phyloP scores from a whole-genome alignment of 345 rosid species.

The Salix udensis region DNA sequence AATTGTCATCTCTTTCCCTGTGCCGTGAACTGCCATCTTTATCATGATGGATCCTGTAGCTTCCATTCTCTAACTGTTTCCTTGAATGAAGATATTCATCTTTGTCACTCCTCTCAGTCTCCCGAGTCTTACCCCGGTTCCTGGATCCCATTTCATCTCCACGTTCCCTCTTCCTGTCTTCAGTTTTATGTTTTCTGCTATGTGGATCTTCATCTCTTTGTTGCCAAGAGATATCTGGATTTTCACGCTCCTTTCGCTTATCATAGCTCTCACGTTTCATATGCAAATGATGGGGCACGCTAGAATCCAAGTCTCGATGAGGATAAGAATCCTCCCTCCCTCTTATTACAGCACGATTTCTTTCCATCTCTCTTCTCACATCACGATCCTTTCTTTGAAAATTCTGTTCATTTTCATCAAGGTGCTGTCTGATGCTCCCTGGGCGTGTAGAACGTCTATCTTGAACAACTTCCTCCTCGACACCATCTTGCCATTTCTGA shows the following conservation, averaged over 20 bases:
- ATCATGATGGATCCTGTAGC: conserved; percentile 48
- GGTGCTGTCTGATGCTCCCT: conserved; percentile 42
- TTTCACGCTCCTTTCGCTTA: conserved; percentile 63
- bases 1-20: conserved; percentile 58
- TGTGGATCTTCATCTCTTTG: conserved; percentile 58
- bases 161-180: conserved; percentile 73
- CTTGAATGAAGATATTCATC: conserved; percentile 57
- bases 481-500: conserved; percentile 58
- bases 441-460: conserved; percentile 41
- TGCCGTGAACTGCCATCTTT: conserved; percentile 49
- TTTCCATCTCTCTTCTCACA: conserved; percentile 58
- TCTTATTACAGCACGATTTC: conserved; percentile 38
- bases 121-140: conserved; percentile 64
- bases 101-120: conserved; percentile 59
- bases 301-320: conserved; percentile 54
- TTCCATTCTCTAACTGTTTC: conserved; percentile 73
- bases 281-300: conserved; percentile 33
- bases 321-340: conserved; percentile 57
- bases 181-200: conserved; percentile 54
- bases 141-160: conserved; percentile 67
- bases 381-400: conserved; percentile 58
- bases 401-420: conserved; percentile 50
- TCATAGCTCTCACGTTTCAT: conserved; percentile 58
- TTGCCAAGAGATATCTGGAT: conserved; percentile 54
- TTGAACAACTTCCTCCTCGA: conserved; percentile 86